Evolutionary conservation across 768 basidiomycete genomes (phyloP), one percentile per base, ranked within the genome.

Genomic region (Calocera cornea): DNA sequence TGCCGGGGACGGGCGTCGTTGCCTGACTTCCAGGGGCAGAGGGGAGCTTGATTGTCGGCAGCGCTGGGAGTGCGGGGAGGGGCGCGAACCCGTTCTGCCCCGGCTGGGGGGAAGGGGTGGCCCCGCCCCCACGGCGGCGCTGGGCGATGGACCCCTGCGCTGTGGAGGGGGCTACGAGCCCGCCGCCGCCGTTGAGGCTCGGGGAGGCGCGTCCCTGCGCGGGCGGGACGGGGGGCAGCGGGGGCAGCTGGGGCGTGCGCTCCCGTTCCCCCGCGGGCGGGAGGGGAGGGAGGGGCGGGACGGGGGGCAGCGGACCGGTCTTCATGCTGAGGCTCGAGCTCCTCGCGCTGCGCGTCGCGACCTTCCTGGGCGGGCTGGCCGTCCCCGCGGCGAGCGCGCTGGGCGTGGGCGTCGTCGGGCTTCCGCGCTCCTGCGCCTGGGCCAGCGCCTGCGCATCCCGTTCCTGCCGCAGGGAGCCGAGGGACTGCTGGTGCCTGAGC

Each of bases 71-170:
- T 3, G 24, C 2, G 7, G 54, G 54, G 54, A 60, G 54, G 5
- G 54, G 54, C 7, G 54, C 31, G 54, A 60, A 33, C 14, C 54
- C 54, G 54, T 60, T 60, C 31, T 19, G 5, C 14, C 27, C 27
- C 31, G 31, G 27, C 22, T 60, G 54, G 27, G 54, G 54, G 5
- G 54, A 60, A 27, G 54, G 44, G 8, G 49, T 64, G 22, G 36
- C 54, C 49, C 64, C 50, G 22, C 54, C 54, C 49, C 64, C 50
- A 17, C 67, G 60, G 27, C 69, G 54, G 29, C 69, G 50, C 36
- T 69, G 69, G n/a, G 69, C 67, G 24, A 69, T 69, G 29, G 69
- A 67, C 19, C 69, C 69, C 14, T 69, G 69, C n/a, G 69, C 69
- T 19, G 69, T 69, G 22, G 66, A 50, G 63, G 33, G 67, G 12